A percentile compares a stretch with the other conserved stretches of the same genome.
Evolutionary conservation across 1,284 basidiomycete genomes (phyloP).

Genomic region (Tilletia setariae): DNA sequence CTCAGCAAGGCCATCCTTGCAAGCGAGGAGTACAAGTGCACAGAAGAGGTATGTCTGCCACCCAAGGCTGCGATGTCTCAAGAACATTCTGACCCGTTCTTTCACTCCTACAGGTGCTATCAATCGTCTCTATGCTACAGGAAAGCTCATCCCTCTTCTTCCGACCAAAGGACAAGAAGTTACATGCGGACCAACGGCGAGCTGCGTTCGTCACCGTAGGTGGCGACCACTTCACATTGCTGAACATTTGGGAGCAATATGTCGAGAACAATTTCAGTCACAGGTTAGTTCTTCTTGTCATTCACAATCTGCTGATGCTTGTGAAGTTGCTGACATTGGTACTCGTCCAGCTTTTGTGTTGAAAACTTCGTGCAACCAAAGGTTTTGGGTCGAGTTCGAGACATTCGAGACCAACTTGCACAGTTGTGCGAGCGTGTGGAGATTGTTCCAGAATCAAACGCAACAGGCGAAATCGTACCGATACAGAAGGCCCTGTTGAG

Average conservation of each 20-base stretch:
- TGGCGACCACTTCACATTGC: slow-evolving; percentile 95
- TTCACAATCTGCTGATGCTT: slow-evolving; percentile 67
- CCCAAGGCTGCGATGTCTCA: slow-evolving; percentile 2
- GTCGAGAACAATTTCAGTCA: slow-evolving; percentile 86
- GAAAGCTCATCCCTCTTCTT: slow-evolving; percentile 94
- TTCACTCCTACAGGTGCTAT: slow-evolving; percentile 66
- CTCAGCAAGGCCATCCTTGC: slow-evolving; percentile 93
- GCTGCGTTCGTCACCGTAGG: slow-evolving; percentile 92
- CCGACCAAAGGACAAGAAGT: slow-evolving; percentile 79
- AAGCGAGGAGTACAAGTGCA: slow-evolving; percentile 89
- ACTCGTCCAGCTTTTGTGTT: slow-evolving; percentile 29
- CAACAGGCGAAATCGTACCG: slow-evolving; percentile 81
- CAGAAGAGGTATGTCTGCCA: slow-evolving; percentile 72
- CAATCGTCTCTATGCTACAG: slow-evolving; percentile 95
- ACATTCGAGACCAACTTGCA: slow-evolving; percentile 90
- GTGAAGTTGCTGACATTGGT: background rate
- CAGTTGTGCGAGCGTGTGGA: slow-evolving; percentile 94
- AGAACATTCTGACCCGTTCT: background rate
- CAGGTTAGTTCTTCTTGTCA: slow-evolving; percentile 7
- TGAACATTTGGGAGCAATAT: slow-evolving; percentile 99
- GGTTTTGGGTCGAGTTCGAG: slow-evolving; percentile 84
- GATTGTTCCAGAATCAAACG: slow-evolving; percentile 78
- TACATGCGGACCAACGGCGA: slow-evolving; percentile 75
- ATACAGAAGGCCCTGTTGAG: slow-evolving; percentile 91
- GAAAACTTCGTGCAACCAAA: slow-evolving; percentile 97